Evolutionary conservation across 495 filamentous ascomycete species (phyloP), one percentile per base, ranked within the genome.

Genomic region (Hyaloscypha finlandica): DNA sequence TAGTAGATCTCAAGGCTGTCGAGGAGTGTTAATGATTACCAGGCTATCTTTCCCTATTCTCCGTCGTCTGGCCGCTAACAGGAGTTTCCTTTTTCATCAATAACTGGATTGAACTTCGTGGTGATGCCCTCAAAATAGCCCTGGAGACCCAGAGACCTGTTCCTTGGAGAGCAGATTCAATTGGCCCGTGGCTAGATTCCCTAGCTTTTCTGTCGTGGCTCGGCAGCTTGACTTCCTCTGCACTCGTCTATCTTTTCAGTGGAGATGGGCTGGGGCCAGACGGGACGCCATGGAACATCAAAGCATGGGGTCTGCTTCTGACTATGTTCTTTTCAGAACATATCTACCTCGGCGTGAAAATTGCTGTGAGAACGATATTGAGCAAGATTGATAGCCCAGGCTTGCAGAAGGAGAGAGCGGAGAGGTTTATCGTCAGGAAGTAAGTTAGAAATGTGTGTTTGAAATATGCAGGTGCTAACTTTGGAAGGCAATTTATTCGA

Each of bases 51-150:
- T 89, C 92, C 0, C 85, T 99, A 3, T 99, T 99, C 80, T 93
- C 91, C 3, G 90, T 95, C 2, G 83, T 94, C 53, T 99, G 95
- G 95, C 95, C 95, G 0, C 81, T 98, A 6, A 92, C 94, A 0
- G 88, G 90, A 0, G 83, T 93, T 39, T 95, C 92, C 0, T 99
- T 98, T 83, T 78, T 97, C 11, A 80, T 96, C 77, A 97, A 97
- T 77, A 95, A 99, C 80, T 99, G 95, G 95, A 74, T 99, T 59
- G 96, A 99, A 71, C 85, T 97, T 16, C 90, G 95, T 31, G 90
- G 90, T 29, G 95, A 99, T 68, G 94, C 96, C 19, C 85, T 94
- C 77, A 99, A 99, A 74, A 99, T 99, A 68, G 93, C 93, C 70
- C 80, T 92, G 62, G 91, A 93, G 75, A 94, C 92, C 83, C 90